Percentiles rank a stretch among this genome's conserved stretches.
Conservation (phyloP, 2,329 filamentous ascomycete genomes). For the Scedosporium boydii region DNA sequence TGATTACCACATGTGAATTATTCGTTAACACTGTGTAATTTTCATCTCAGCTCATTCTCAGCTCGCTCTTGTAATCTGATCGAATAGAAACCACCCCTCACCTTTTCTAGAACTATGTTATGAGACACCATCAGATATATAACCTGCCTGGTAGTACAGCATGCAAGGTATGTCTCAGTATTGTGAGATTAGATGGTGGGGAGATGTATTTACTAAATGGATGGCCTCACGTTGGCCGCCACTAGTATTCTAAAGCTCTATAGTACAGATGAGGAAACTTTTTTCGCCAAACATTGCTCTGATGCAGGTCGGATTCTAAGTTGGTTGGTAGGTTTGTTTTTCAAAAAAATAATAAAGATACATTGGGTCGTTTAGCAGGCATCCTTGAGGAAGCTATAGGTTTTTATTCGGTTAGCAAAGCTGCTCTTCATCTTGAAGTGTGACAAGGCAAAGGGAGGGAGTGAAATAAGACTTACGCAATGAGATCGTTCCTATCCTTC, state of each 20-base stretch:
- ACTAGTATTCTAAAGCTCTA: constrained; percentile 12
- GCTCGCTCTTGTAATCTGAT: no score
- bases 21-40: no score
- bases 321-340: not conserved
- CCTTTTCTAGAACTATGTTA: no score
- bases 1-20: no score
- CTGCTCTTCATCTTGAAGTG: not conserved
- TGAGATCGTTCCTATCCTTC: constrained; percentile 98
- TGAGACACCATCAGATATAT: no score
- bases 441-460: not conserved
- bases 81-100: no score
- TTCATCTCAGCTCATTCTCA: no score
- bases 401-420: not conserved
- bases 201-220: constrained; percentile 4
- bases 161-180: not conserved
- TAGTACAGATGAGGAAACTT: constrained; percentile 9
- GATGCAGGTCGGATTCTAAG: constrained; percentile 3
- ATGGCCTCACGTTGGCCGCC: not conserved
- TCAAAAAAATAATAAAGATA: not conserved
- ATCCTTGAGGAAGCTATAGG: constrained; percentile 56
- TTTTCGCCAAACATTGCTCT: not conserved
- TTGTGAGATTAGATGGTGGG: not conserved
- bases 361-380: constrained; percentile 47
- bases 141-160: not conserved
- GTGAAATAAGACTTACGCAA: constrained; percentile 63